Evolutionary conservation across 106 monocot genomes (phyloP).

Genomic region (Dendrobium chrysotoxum): DNA sequence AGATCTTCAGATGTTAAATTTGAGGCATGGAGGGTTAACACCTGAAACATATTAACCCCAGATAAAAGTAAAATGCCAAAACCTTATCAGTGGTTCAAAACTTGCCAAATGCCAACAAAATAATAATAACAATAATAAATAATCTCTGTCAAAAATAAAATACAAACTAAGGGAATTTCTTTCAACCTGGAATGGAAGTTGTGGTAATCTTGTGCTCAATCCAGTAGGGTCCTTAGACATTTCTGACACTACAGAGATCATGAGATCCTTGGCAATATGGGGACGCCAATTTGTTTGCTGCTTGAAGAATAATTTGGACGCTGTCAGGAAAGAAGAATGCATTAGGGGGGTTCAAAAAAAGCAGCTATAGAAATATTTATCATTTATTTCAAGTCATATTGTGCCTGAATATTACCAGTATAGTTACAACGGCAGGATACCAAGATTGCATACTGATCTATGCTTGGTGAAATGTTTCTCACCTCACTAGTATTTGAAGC

Average conservation of each 20-base stretch:
- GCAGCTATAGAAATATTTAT: background rate
- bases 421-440: constrained; percentile 89
- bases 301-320: constrained; percentile 91
- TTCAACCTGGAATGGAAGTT: constrained; percentile 81
- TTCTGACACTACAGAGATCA: constrained; percentile 79
- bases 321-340: constrained; percentile 18
- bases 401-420: constrained; percentile 41
- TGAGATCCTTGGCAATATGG: constrained; percentile 55
- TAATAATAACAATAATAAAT: background rate
- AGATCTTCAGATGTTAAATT: constrained; percentile 86
- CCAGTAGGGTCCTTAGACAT: constrained; percentile 32
- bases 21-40: constrained; percentile 76
- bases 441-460: constrained; percentile 64
- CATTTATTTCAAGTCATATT: background rate
- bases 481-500: constrained; percentile 21
- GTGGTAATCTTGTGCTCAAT: constrained; percentile 28
- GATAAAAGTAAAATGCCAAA: background rate
- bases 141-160: no score
- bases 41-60: constrained; percentile 33
- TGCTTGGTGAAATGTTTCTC: constrained; percentile 15
- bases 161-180: no score
- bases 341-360: background rate
- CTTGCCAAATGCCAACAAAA: background rate
- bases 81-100: background rate
- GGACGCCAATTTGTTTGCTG: constrained; percentile 83